Percentiles rank a stretch among this genome's conserved stretches.
Conservation (phyloP, 192 early-diverging fungal genomes). For the Nowakowskiella sp. region DNA sequence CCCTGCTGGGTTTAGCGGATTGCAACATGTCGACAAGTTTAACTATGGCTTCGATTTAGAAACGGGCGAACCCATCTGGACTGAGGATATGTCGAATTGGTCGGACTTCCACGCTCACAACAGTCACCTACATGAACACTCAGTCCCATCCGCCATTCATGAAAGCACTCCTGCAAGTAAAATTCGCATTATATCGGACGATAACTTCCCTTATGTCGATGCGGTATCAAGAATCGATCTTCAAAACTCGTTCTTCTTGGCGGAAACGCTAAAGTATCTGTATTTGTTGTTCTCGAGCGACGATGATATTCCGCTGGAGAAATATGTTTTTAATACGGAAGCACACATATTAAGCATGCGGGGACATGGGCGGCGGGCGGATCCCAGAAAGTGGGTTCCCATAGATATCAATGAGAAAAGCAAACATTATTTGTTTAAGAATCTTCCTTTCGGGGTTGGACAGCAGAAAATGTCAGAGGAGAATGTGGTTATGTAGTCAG, state of each 20-base stretch:
- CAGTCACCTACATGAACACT: not conserved
- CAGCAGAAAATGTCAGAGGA: too few relatives aligned
- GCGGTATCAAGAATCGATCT: not conserved
- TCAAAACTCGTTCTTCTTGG: conserved; percentile 59
- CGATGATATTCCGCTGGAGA: conserved; percentile 60
- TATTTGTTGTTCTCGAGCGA: conserved; percentile 68
- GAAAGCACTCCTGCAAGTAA: not conserved
- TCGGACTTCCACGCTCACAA: too few relatives aligned
- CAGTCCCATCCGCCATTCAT: not conserved
- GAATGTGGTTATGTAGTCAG: too few relatives aligned
- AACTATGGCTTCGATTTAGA: too few relatives aligned
- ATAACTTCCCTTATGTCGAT: conserved; percentile 4
- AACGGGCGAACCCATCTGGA: too few relatives aligned
- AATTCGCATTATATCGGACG: not conserved
- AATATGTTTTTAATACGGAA: conserved; percentile 88
- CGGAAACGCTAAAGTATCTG: conserved; percentile 78
- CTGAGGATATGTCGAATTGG: too few relatives aligned
- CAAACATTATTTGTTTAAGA: too few relatives aligned
- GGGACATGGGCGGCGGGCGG: conserved; percentile 25
- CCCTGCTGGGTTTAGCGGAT: conserved; percentile 32
- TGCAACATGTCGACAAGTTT: conserved; percentile 1
- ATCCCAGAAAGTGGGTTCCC: not conserved
- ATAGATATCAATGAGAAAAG: too few relatives aligned
- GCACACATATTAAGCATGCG: conserved; percentile 68
- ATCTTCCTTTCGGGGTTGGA: too few relatives aligned